These are phyloP conservation scores for Uronychia binucleata DNA, from an alignment of 73 alveolate species.

Conservation along the genomic window DNA sequence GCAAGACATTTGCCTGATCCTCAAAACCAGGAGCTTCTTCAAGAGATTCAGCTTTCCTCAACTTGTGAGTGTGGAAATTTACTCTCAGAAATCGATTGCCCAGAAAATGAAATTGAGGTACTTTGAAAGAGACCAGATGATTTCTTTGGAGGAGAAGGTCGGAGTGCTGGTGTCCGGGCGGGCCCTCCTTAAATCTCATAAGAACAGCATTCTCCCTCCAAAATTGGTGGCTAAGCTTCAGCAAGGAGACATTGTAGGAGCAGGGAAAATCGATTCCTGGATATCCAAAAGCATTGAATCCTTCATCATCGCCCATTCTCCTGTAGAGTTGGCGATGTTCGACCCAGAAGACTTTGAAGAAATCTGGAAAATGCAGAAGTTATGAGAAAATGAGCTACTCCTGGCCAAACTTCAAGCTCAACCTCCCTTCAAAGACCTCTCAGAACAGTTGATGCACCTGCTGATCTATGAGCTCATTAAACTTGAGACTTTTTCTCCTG, in stretches of 20 bases:
- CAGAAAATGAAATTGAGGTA: background rate
- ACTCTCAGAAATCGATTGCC: too few species aligned
- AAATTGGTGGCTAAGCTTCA: background rate
- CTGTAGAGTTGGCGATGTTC: background rate
- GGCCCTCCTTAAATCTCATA: background rate
- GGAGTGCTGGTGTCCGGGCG: background rate
- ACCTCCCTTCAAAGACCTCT: background rate
- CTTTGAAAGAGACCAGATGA: background rate
- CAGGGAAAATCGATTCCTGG: background rate
- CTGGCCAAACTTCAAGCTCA: background rate
- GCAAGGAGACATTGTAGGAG: background rate
- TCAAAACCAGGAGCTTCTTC: background rate
- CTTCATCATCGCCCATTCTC: background rate
- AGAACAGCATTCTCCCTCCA: constrained; percentile 1
- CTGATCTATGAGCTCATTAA: background rate
- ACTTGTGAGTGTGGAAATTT: too few species aligned
- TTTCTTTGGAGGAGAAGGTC: background rate
- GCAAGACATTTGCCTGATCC: too few species aligned
- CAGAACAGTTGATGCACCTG: background rate
- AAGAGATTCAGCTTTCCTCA: too few species aligned
- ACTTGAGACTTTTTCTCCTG: background rate
- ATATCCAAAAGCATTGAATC: background rate
- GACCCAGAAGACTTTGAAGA: background rate
- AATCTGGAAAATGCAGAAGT: background rate
- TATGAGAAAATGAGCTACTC: background rate